These are phyloP conservation scores for Verticillium dahliae DNA, from an alignment of 2,329 filamentous ascomycete species.

Conservation along the genomic window DNA sequence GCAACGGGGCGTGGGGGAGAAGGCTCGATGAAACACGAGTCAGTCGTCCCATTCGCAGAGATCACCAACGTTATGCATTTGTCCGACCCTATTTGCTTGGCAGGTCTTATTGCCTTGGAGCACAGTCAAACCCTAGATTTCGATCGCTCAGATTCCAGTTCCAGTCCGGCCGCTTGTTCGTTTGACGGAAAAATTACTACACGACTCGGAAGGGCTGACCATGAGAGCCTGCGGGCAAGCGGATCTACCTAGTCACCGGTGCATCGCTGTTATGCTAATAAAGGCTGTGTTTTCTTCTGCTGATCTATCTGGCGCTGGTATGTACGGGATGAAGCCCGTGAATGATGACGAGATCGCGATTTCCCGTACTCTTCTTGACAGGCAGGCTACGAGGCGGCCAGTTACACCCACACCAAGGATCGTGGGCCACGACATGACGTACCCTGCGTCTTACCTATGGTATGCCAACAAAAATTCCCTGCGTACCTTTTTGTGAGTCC, in stretches of 20 bases:
- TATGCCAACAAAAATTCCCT: background rate
- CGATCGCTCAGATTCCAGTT: background rate
- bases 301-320: background rate
- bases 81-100: background rate
- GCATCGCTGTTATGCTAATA: background rate
- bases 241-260: too few species aligned
- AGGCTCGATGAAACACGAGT: background rate
- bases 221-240: background rate
- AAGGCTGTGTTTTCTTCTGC: background rate
- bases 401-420: background rate
- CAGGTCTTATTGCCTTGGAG: background rate
- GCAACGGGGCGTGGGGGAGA: background rate
- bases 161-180: background rate
- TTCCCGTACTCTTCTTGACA: background rate
- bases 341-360: background rate
- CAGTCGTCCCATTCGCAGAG: background rate
- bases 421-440: background rate
- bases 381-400: background rate
- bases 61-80: background rate
- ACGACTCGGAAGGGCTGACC: background rate
- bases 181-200: background rate
- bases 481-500: background rate
- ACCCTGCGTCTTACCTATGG: background rate
- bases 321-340: background rate
- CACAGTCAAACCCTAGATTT: background rate